Evolutionary conservation across 371 early-diverging fungal species (phyloP), one percentile per base, ranked within the genome.

Genomic region (Apophysomyces ossiformis): DNA sequence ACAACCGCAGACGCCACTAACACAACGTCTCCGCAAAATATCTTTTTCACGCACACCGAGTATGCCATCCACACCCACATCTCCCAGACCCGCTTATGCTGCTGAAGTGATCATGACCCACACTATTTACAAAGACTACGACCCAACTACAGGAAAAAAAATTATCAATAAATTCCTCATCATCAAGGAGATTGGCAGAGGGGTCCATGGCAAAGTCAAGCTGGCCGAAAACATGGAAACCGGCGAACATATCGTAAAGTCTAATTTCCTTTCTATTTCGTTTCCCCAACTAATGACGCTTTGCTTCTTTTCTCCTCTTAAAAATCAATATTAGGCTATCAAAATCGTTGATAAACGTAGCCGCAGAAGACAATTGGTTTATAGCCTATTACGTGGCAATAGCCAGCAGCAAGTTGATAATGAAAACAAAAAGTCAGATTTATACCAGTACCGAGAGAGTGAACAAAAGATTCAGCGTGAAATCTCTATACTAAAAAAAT

Each of bases 191-290:
- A 81, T 97, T 18, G 98, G 98, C 7, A 81, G 95, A 59, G 98
- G 98, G 21, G 90, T 91, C 32, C 96, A 97, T 66, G 98, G 98
- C 37, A 96, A 95, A 77, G 98, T 97, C 46, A 95, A 95, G 74
- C 85, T 96, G 37, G 90, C 90, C 54, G 82, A 86, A 37, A 94
- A 96, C 74, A 83, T 84, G 1, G 84, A 87, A 12, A 90, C 91
- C 7, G 89, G 89, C 50, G 88, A 93, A 67, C 79, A 83, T 9
- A 89, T 88, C 69, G 93, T 92, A 82, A 26, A 80, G 85, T 76
- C 21, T 16, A 18, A 32, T 37, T 43, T 38, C 18, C 56, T 63
- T 21, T 47, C 54, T n/a, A 39, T 43, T 46, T 18, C 26, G 13
- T 36, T 43, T 32, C 8, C 32, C 32, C 32, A 26, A 26, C 32